phyloP scores from a whole-genome alignment of 1,284 basidiomycete species.

The Puccinia polysora region DNA sequence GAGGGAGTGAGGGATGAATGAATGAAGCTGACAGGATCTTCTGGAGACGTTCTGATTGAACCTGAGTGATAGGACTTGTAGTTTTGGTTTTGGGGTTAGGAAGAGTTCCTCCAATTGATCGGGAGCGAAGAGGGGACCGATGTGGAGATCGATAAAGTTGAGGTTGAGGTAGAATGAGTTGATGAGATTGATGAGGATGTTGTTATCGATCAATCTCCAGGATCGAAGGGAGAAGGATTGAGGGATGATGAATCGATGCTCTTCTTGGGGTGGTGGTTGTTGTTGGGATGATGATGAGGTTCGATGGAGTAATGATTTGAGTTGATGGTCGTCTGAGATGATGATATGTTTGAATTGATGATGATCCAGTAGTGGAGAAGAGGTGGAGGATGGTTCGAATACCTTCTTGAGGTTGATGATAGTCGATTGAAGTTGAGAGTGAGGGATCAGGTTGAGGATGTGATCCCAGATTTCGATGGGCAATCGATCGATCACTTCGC shows the following conservation, averaged over 20 bases:
- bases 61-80: constrained; percentile 6
- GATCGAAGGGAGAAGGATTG: background rate
- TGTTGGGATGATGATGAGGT: background rate
- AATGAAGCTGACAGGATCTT: constrained; percentile 17
- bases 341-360: constrained; percentile 13
- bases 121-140: constrained; percentile 35
- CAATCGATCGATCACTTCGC: background rate
- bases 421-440: background rate
- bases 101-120: constrained; percentile 41
- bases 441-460: constrained; percentile 8
- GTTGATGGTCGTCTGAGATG: background rate
- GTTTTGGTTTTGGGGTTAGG: background rate
- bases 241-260: constrained; percentile 1
- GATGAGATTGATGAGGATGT: constrained; percentile 26
- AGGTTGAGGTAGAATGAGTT: constrained; percentile 1
- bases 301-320: background rate
- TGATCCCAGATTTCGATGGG: constrained; percentile 27
- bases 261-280: no score
- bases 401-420: background rate
- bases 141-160: background rate
- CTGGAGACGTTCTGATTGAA: constrained; percentile 37
- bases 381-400: background rate
- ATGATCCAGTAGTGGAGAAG: background rate
- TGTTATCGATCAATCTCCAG: constrained; percentile 26
- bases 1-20: background rate